Percentiles rank a stretch among this genome's conserved stretches.
phyloP scores from a whole-genome alignment of 2,329 filamentous ascomycete species.

The Penicillium sp. region DNA sequence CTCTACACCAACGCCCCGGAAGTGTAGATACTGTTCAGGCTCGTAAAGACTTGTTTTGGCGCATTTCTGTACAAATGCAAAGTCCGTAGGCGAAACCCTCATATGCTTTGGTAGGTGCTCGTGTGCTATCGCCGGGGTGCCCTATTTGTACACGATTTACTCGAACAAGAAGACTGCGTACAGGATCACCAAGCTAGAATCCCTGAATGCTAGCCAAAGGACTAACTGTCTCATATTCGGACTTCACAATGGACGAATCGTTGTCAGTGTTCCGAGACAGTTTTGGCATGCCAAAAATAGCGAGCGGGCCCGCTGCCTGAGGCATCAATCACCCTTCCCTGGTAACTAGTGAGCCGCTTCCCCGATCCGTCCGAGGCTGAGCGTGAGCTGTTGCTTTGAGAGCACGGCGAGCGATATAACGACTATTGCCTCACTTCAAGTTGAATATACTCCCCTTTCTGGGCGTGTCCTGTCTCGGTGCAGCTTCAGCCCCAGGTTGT shows the following conservation, averaged over 20 bases:
- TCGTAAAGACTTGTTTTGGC: background rate
- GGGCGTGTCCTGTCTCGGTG: background rate
- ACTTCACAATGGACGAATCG: background rate
- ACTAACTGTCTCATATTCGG: background rate
- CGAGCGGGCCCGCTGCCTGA: constrained; percentile 12
- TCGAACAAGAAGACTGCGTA: background rate
- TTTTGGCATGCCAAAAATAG: constrained; percentile 17
- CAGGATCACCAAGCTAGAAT: background rate
- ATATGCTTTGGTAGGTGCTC: background rate
- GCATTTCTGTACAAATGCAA: background rate
- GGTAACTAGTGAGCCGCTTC: constrained; percentile 14
- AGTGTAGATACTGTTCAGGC: constrained; percentile 11
- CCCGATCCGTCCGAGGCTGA: constrained; percentile 25
- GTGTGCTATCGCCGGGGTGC: background rate
- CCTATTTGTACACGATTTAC: background rate
- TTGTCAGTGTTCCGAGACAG: background rate
- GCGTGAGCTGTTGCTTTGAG: constrained; percentile 20
- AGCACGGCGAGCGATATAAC: background rate
- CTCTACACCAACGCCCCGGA: constrained; percentile 20
- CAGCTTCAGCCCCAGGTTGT: background rate
- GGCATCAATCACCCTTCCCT: constrained; percentile 15
- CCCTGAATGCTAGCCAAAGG: background rate
- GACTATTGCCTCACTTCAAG: background rate
- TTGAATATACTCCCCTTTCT: background rate
- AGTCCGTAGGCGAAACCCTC: background rate